A percentile compares a stretch with the other conserved stretches of the same genome.
These are phyloP conservation scores for Luzula sylvatica DNA, from an alignment of 176 grass and related monocot species.

Conservation along the genomic window DNA sequence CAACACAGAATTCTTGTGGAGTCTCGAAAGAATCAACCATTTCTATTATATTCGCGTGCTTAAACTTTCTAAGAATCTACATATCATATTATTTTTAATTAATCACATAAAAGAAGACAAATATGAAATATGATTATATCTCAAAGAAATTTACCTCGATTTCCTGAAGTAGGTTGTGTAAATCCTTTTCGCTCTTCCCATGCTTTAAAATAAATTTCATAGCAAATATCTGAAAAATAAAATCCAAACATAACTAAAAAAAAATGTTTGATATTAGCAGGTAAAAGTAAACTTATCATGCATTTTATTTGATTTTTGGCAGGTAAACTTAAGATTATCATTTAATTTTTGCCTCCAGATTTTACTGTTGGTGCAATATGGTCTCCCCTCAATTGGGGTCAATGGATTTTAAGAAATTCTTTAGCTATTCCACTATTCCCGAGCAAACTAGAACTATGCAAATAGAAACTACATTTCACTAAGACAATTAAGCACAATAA, in stretches of 20 bases:
- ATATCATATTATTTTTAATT: not conserved
- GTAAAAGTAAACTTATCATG: no score
- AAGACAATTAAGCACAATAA: not conserved
- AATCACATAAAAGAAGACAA: not conserved
- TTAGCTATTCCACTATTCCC: not conserved
- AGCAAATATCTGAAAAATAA: conserved; percentile 55
- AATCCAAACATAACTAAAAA: conserved; percentile 4
- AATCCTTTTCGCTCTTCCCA: conserved; percentile 82
- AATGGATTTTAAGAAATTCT: not conserved
- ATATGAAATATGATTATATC: not conserved
- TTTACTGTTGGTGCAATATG: not conserved
- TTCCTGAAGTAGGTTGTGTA: conserved; percentile 91
- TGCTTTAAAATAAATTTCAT: conserved; percentile 98
- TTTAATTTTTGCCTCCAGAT: not conserved
- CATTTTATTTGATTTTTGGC: not conserved
- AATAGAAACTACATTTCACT: not conserved
- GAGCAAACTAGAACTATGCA: not conserved
- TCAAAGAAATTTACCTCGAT: conserved; percentile 40
- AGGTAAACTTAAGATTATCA: not conserved
- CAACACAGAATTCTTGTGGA: conserved; percentile 95
- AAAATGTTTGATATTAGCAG: not conserved
- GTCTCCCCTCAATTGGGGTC: no score
- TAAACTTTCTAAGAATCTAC: not conserved
- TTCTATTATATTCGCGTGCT: conserved; percentile 87
- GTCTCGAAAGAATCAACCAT: conserved; percentile 96